A percentile compares a stretch with the other conserved stretches of the same genome.
Evolutionary conservation across 2,329 filamentous ascomycete genomes (phyloP).

Genomic region (Neophaeococcomyces aloes): DNA sequence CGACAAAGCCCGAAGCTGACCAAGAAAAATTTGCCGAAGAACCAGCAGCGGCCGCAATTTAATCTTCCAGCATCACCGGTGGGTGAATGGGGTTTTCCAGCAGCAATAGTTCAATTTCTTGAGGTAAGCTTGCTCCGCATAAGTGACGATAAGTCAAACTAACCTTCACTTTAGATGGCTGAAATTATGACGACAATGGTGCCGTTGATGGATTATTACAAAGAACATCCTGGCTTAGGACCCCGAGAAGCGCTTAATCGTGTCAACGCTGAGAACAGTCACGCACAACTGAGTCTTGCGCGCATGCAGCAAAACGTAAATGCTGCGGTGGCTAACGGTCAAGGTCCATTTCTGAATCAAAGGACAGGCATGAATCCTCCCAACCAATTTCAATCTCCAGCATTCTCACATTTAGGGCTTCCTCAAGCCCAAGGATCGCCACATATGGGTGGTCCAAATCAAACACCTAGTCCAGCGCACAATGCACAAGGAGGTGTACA

Average conservation of each 20-base stretch:
- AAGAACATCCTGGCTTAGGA: constrained; percentile 42
- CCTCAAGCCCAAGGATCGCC: constrained; percentile 39
- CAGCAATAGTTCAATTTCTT: constrained; percentile 48
- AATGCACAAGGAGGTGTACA: constrained; percentile 37
- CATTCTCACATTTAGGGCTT: constrained; percentile 44
- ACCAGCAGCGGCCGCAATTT: constrained; percentile 24
- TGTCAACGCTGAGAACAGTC: constrained; percentile 37
- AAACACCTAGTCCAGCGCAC: constrained; percentile 36
- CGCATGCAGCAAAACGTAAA: constrained; percentile 14
- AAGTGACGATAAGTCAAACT: constrained; percentile 10
- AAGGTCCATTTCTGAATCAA: constrained; percentile 26
- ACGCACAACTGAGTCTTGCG: constrained; percentile 30
- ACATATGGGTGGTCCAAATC: constrained; percentile 42
- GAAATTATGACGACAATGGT: constrained; percentile 58
- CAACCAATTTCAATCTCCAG: constrained; percentile 49
- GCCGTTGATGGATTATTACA: constrained; percentile 47
- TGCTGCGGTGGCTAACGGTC: constrained; percentile 18
- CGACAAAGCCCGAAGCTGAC: constrained; percentile 48
- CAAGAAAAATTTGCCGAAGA: constrained; percentile 40
- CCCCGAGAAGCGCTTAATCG: constrained; percentile 46
- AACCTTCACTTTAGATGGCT: constrained; percentile 41
- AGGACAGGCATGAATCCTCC: constrained; percentile 37
- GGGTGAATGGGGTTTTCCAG: constrained; percentile 44
- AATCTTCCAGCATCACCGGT: constrained; percentile 33
- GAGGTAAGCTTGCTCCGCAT: constrained; percentile 46